A percentile compares a stretch with the other conserved stretches of the same genome.
Conservation (phyloP, 768 basidiomycete genomes). For the Udeniomyces megalosporus region DNA sequence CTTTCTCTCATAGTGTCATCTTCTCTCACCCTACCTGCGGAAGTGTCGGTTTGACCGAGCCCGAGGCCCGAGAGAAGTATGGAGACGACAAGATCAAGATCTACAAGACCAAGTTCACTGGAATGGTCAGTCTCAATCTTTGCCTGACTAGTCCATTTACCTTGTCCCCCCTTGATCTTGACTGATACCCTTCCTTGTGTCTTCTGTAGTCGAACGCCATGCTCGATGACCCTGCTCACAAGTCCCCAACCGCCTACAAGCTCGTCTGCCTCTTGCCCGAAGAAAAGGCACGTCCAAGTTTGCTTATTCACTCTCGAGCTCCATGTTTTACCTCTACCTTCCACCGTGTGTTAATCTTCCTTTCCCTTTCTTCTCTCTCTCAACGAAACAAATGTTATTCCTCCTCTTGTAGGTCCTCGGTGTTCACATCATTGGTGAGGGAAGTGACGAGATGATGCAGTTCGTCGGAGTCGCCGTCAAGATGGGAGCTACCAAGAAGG, state of each 20-base stretch:
- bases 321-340: too few relatives aligned
- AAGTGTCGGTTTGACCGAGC: conserved; percentile 86
- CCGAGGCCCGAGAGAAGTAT: conserved; percentile 70
- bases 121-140: background rate
- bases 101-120: conserved; percentile 41
- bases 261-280: conserved; percentile 71
- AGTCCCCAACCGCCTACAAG: conserved; percentile 90
- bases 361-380: too few relatives aligned
- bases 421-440: conserved; percentile 75
- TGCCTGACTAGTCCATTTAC: too few relatives aligned
- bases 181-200: background rate
- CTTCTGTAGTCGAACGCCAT: conserved; percentile 39
- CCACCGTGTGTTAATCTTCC: too few relatives aligned
- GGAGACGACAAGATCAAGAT: conserved; percentile 72
- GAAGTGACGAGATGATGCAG: conserved; percentile 88
- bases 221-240: conserved; percentile 63
- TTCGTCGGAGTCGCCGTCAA: conserved; percentile 71
- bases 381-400: too few relatives aligned
- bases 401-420: conserved; percentile 45
- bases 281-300: conserved; percentile 41
- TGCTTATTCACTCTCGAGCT: too few relatives aligned
- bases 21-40: conserved; percentile 74
- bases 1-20: background rate
- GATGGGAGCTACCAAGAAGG: conserved; percentile 48
- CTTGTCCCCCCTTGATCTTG: background rate